Base-by-base conservation (phyloP, 2,329 filamentous ascomycete genomes). In the Paracamarosporium sp. region DNA sequence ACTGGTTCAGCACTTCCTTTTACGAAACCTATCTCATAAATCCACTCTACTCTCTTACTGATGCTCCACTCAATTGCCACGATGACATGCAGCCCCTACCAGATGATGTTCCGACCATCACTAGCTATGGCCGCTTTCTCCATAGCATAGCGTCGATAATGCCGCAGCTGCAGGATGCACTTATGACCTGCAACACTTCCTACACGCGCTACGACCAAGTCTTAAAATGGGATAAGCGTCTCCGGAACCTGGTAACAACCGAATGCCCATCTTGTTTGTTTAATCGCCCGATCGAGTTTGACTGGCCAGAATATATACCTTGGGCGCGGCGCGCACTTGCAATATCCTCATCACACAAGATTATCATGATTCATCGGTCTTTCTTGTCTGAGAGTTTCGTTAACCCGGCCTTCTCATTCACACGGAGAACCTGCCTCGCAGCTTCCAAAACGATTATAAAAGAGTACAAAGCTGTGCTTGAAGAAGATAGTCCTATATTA, bases 1-100 rank as follows among this genome's bases (percentile, higher is more conserved):
- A 78, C 58, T 78, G 75, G 76, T 79, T 78, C 56, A 69, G 67
- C 1, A 78, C 74, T n/a, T 69, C 76, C 1, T 79, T 78, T 30
- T 76, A 70, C 1, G 75, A 79, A 48, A 73, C 67, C 44, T 78
- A 77, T 53, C 61, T 71, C 4, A 72, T 79, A 43, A 66, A 73
- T 33, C 70, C 63, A 11, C 50, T 64, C 5, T 68, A 73, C 33
- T 70, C 67, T 15, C 69, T 59, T 6, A 71, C 74, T 1, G 45
- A 61, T 3, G 65, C 65, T 20, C 72, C 74, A 0, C 56, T 62
- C 28, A 73, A 77, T 53, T 71, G 73, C 53, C 64, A 74, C 33
- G 70, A 77, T 27, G 59, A 70, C 31, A 59, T 64, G 5, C 30
- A 52, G 25, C 12, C 40, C 4, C 25, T 57, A 1, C 45, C 71